Conservation (phyloP, 805 yeast genomes). For the Kuraishia capsulata region DNA sequence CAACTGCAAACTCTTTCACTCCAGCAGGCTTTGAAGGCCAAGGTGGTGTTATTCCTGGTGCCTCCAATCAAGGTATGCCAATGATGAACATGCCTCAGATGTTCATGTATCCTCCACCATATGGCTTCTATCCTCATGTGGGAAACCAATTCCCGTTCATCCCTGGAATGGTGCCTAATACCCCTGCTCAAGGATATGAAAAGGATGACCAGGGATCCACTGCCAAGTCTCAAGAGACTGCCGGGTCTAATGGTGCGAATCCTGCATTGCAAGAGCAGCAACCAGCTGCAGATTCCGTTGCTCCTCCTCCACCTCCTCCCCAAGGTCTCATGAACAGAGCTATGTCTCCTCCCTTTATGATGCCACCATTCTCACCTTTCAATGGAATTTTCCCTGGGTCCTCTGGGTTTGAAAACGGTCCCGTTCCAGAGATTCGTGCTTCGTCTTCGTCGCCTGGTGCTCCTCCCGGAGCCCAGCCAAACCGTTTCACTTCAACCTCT, state of each 20-base stretch:
- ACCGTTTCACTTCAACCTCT: conserved; percentile 3
- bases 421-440: conserved; percentile 1
- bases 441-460: conserved; percentile 3
- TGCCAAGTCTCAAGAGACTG: neutral
- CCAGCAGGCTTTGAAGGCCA: conserved; percentile 25
- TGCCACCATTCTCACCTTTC: conserved; percentile 40
- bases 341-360: conserved; percentile 27
- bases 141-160: neutral
- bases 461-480: conserved; percentile 1
- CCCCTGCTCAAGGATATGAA: neutral
- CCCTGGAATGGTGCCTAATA: neutral
- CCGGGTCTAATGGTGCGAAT: neutral
- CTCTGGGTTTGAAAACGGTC: conserved; percentile 9
- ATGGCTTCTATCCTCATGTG: neutral
- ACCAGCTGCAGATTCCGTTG: neutral
- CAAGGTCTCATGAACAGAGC: conserved; percentile 14
- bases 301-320: conserved; percentile 1
- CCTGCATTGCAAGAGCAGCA: no score
- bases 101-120: conserved; percentile 6
- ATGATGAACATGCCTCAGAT: conserved; percentile 3
- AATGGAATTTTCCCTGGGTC: conserved; percentile 20
- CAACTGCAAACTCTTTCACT: conserved; percentile 50
- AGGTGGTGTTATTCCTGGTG: neutral
- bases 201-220: neutral
- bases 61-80: neutral